These are phyloP conservation scores for Salix suchowensis DNA, from an alignment of 345 rosid species.

Conservation along the genomic window DNA sequence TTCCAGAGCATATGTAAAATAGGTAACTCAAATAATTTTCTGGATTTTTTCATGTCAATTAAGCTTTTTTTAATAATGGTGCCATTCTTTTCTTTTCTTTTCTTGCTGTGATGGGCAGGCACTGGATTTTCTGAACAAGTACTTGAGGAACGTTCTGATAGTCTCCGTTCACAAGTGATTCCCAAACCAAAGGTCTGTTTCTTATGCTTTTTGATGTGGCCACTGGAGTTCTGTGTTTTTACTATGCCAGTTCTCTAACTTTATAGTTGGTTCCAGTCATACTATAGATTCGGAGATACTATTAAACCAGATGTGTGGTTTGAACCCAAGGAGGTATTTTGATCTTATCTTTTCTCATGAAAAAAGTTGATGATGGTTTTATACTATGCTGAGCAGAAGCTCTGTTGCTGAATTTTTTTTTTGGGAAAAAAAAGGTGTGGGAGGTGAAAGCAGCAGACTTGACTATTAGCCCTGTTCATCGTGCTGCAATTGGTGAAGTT, in stretches of 20 bases:
- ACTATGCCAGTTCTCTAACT: constrained; percentile 1
- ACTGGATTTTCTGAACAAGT: constrained; percentile 81
- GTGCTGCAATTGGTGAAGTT: constrained; percentile 80
- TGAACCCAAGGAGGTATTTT: constrained; percentile 78
- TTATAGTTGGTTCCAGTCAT: constrained; percentile 47
- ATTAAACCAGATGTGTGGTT: constrained; percentile 91
- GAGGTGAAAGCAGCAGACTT: constrained; percentile 98
- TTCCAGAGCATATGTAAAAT: constrained; percentile 93
- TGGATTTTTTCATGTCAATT: constrained; percentile 1
- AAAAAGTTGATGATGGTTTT: background rate
- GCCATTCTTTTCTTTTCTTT: constrained; percentile 9
- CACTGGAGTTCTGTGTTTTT: constrained; percentile 2
- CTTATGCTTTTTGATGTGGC: constrained; percentile 2
- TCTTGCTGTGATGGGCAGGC: constrained; percentile 38
- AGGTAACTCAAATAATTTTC: constrained; percentile 40
- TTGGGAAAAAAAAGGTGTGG: constrained; percentile 60
- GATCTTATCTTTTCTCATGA: too few relatives aligned
- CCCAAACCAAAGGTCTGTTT: constrained; percentile 63
- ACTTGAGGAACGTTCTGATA: constrained; percentile 78
- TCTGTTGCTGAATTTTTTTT: too few relatives aligned
- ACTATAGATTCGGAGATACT: constrained; percentile 62
- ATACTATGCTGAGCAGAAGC: too few relatives aligned
- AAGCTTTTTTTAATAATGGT: background rate
- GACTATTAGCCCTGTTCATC: constrained; percentile 87
- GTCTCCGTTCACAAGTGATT: constrained; percentile 80